A percentile compares a stretch with the other conserved stretches of the same genome.
These are phyloP conservation scores for Anisogramma anomala DNA, from an alignment of 2,329 filamentous ascomycete species.

Conservation along the genomic window DNA sequence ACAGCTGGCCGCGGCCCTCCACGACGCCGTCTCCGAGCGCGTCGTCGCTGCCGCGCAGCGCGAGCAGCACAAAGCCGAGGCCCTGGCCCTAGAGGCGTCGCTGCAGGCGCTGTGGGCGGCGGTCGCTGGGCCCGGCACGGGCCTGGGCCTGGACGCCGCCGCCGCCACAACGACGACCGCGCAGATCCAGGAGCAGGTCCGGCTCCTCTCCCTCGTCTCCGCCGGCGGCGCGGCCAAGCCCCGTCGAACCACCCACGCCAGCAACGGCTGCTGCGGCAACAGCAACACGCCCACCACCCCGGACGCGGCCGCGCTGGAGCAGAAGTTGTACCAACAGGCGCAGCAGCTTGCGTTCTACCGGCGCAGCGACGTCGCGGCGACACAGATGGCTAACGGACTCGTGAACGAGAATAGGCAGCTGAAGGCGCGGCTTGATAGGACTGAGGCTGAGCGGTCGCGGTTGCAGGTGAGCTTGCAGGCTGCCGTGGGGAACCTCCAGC, in stretches of 20 bases:
- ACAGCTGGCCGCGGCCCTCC: not conserved
- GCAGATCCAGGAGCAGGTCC: slow-evolving; percentile 2
- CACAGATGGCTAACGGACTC: not conserved
- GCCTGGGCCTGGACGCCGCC: not conserved
- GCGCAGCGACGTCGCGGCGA: not conserved
- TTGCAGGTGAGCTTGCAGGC: not conserved
- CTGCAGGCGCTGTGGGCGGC: slow-evolving; percentile 2
- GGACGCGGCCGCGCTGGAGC: not conserved
- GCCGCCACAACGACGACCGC: not conserved
- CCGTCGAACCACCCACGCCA: too few relatives aligned
- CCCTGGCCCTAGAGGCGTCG: not conserved
- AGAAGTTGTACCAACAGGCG: not conserved
- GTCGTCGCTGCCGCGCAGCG: slow-evolving; percentile 1
- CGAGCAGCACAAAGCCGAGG: not conserved
- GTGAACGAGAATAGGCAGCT: not conserved
- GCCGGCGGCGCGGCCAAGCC: not conserved
- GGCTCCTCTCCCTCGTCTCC: not conserved
- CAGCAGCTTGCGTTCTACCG: not conserved
- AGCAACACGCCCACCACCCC: too few relatives aligned
- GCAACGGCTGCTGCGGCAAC: too few relatives aligned
- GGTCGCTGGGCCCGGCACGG: not conserved
- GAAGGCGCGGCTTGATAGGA: not conserved
- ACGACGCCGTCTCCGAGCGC: not conserved
- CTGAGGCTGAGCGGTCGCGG: not conserved
- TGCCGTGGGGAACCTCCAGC: not conserved